phyloP scores from a whole-genome alignment of 2,329 filamentous ascomycete species.

The Fusarium continuum region DNA sequence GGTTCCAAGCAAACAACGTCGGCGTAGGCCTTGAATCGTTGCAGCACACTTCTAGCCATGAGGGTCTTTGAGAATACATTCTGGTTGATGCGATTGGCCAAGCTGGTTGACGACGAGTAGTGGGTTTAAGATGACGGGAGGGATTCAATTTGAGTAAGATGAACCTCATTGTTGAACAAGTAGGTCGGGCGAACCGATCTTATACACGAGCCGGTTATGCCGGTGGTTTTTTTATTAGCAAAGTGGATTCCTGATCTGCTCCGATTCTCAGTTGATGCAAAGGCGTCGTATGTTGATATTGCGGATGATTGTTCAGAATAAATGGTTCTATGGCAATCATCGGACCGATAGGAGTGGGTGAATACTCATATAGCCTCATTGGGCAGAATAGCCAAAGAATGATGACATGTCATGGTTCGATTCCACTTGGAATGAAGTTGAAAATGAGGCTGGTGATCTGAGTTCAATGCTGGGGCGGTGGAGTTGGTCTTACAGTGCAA shows the following conservation, averaged over 20 bases:
- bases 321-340: too few relatives aligned
- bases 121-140: neutral
- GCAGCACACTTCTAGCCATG: slow-evolving; percentile 49
- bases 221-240: neutral
- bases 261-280: neutral
- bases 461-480: slow-evolving; percentile 39
- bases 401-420: slow-evolving; percentile 2
- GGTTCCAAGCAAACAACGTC: slow-evolving; percentile 51
- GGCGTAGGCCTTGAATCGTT: slow-evolving; percentile 41
- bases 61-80: slow-evolving; percentile 42
- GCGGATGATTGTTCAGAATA: neutral
- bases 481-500: slow-evolving; percentile 17
- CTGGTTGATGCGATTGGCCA: slow-evolving; percentile 10
- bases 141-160: neutral
- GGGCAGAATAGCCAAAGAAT: neutral
- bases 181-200: neutral
- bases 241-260: neutral
- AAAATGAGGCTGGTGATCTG: slow-evolving; percentile 31
- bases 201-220: neutral
- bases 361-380: neutral
- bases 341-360: neutral
- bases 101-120: neutral
- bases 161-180: slow-evolving; percentile 8
- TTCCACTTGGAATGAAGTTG: slow-evolving; percentile 29
- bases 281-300: slow-evolving; percentile 1